Base-by-base conservation (phyloP, 2,329 filamentous ascomycete species). In the Phialophora chinensis region DNA sequence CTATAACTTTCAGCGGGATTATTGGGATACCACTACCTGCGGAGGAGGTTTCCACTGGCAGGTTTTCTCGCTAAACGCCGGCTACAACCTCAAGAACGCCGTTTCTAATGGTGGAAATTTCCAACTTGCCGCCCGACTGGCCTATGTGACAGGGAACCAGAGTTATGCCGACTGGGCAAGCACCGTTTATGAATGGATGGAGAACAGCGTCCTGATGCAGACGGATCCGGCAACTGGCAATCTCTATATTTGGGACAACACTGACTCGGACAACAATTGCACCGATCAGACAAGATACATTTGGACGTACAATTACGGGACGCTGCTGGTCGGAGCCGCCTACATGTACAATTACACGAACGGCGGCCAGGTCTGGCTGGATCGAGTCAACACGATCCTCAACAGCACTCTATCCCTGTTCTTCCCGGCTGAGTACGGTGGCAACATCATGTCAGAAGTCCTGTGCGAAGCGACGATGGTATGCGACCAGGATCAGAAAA, bases 21-120 rank as follows among this genome's bases (percentile, higher is more conserved):
- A 91, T 20, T 94, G 91, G 90, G 89, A 95, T 72, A 79, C 78
- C 2, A 73, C 78, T 0, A 83, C 82, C 0, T 96, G 92, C 77
- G 82, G 80, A 38, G 92, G 92, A 57, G 92, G 92, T 7, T 79
- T 96, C 69, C 87, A 90, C 68, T 96, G 92, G 92, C 92, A 96
- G 79, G 90, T 96, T 66, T 93, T 89, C 79, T 83, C 86, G 11
- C 90, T 89, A 79, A 92, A 93, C 79, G 86, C 84, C 62, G 91
- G 91, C 7, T 87, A 82, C 71, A 78, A 79, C 62, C 86, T 85
- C 71, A 87, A 87, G 70, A 87, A 87, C 71, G 80, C 82, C 12
- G 82, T 87, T 66, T 85, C 83, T n/a, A 87, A 87, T 68, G 85
- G 85, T 2, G 84, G 81, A 17, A 81, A 87, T 63, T 86, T 87